Base-by-base conservation (phyloP, 1,139 yeast genomes). In the Diutina scorzettiae region DNA sequence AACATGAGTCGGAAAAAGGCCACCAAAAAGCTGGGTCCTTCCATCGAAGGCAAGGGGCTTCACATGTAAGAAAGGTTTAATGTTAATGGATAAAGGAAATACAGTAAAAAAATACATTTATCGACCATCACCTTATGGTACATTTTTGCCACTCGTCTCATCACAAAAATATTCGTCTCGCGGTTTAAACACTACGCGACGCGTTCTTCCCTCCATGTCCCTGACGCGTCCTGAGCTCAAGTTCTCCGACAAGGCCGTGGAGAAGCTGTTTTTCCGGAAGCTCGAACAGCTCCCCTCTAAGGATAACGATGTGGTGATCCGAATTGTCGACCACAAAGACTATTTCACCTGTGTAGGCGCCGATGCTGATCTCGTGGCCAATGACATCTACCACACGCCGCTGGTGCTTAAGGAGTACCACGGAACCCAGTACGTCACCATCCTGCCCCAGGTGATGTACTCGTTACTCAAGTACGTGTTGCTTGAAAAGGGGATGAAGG, bases 361-460 rank as follows among this genome's bases (percentile, higher is more conserved):
- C n/a, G 96, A 89, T 57, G 96, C 97, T 3, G 71, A 72, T 41
- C 69, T 77, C 46, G 83, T 86, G 37, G 96, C 96, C 3, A 93
- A 87, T 47, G 66, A 71, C 44, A 78, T 91, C 27, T 91, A 85
- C 61, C 82, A 81, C 51, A 85, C 97, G 0, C 77, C 73, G 37
- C 77, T 93, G 17, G 94, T 86, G 5, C 58, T 91, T 44, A 89
- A 89, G 51, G 6, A n/a, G 3, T 23, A 34, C 14, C 56, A 59
- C 44, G 71, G 74, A 45, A 48, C 57, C 18, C 55, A 63, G 17
- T 82, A 82, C 50, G 83, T 86, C 39, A 84, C 96, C 0, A 65
- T 91, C 43, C 81, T 95, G 0, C 71, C 78, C 0, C 82, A 84
- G 40, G 86, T 85, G 1, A 74, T 87, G 46, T 63, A 76, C 21